A percentile compares a stretch with the other conserved stretches of the same genome.
These are phyloP conservation scores for Spizellomyces punctatus DNA, from an alignment of 192 early-diverging fungal genomes.

Conservation along the genomic window DNA sequence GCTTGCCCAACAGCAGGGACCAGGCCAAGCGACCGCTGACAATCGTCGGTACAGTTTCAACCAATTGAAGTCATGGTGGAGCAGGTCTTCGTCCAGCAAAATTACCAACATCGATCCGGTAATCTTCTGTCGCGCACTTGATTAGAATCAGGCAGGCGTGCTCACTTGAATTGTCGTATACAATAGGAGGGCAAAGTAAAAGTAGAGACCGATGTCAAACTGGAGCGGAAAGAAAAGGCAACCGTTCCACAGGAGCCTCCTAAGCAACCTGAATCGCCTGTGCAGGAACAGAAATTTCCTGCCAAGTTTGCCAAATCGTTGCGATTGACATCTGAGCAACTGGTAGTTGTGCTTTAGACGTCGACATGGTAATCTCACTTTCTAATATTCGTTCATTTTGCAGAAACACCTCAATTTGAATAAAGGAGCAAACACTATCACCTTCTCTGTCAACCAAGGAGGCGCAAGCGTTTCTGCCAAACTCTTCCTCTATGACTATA, in stretches of 20 bases:
- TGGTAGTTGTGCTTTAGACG: constrained; percentile 40
- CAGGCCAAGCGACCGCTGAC: constrained; percentile 11
- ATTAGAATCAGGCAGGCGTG: no score
- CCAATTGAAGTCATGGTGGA: constrained; percentile 42
- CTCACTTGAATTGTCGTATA: background rate
- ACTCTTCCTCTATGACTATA: constrained; percentile 84
- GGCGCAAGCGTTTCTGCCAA: constrained; percentile 80
- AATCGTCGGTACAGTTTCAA: constrained; percentile 34
- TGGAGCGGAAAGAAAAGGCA: constrained; percentile 1
- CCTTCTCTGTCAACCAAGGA: constrained; percentile 84
- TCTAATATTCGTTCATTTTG: background rate
- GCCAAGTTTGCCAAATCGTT: constrained; percentile 75
- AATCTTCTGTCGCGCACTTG: no score
- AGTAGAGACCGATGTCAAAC: background rate
- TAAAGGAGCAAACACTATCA: constrained; percentile 86
- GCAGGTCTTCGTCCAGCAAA: constrained; percentile 5
- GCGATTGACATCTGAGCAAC: constrained; percentile 88
- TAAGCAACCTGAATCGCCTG: background rate
- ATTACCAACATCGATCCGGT: background rate
- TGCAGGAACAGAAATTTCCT: constrained; percentile 13
- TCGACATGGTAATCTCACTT: background rate
- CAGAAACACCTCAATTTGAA: constrained; percentile 70
- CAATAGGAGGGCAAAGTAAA: constrained; percentile 14
- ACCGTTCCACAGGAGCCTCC: background rate
- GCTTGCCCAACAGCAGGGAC: constrained; percentile 3